Percentiles rank a stretch among this genome's conserved stretches.
Evolutionary conservation across 2,329 filamentous ascomycete genomes (phyloP).

Genomic region (Elsinoe fawcettii): DNA sequence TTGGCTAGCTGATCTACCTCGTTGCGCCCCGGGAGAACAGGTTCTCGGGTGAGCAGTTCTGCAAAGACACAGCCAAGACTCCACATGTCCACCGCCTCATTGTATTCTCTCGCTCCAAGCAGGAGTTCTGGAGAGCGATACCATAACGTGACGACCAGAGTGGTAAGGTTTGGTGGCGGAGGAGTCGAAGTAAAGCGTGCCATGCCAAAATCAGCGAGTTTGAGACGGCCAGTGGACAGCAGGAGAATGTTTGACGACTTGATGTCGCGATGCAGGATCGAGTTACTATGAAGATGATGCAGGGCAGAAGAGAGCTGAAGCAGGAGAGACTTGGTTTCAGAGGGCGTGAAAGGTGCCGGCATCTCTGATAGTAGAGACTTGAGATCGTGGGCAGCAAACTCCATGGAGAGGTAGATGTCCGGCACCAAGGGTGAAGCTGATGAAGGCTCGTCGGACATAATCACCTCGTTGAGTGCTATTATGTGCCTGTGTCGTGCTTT

Average conservation of each 20-base stretch:
- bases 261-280: slow-evolving; percentile 77
- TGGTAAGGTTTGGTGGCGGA: slow-evolving; percentile 65
- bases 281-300: slow-evolving; percentile 76
- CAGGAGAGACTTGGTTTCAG: slow-evolving; percentile 85
- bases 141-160: slow-evolving; percentile 94
- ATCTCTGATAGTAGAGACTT: slow-evolving; percentile 90
- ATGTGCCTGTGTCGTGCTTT: slow-evolving; percentile 76
- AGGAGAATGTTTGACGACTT: slow-evolving; percentile 92
- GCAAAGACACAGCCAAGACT: slow-evolving; percentile 96
- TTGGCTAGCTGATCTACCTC: slow-evolving; percentile 83
- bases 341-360: slow-evolving; percentile 85
- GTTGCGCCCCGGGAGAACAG: slow-evolving; percentile 78
- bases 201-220: slow-evolving; percentile 98
- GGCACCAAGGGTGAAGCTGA: slow-evolving; percentile 52
- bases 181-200: slow-evolving; percentile 81
- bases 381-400: slow-evolving; percentile 95
- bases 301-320: slow-evolving; percentile 74
- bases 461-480: slow-evolving; percentile 73
- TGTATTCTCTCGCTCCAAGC: slow-evolving; percentile 90
- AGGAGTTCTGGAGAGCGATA: slow-evolving; percentile 89
- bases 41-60: slow-evolving; percentile 76
- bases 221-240: slow-evolving; percentile 89
- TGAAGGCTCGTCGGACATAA: slow-evolving; percentile 35
- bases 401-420: slow-evolving; percentile 83
- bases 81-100: slow-evolving; percentile 94